Base-by-base conservation (phyloP, 805 yeast species). In the Ascoidea rubescens region DNA sequence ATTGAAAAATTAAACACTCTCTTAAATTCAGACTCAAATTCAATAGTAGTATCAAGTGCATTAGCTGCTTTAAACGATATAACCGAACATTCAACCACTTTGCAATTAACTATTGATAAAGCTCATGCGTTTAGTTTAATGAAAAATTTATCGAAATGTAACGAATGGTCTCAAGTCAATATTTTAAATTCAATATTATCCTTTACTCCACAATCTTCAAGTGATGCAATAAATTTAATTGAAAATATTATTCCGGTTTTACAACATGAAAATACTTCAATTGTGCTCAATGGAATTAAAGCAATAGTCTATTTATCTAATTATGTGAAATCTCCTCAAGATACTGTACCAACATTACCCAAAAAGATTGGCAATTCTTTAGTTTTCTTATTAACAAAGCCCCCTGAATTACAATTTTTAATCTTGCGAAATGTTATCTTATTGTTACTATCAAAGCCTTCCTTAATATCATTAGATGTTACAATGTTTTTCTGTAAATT, bases 361-460 rank as follows among this genome's bases (percentile, higher is more conserved):
- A 73, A 74, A 52, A 69, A 83, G 55, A 67, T 88, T 50, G 87
- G 93, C 0, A 74, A 80, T 10, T 80, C 93, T 0, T 68, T 89
- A 47, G 74, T 82, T 1, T 75, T 87, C 4, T 66, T 89, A 42
- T 68, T 89, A 54, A 72, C 87, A 3, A 87, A 85, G 60, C 87
- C 90, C 0, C 68, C 90, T 0, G 97, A 91, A 64, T 71, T 87
- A 31, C 96, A 88, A 65, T 91, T 89, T 63, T 70, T 89, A 48
- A 84, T 84, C 1, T 70, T 90, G 56, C 71, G 96, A 62, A 91
- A 90, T 62, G 83, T 87, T 49, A 86, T 88, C 31, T 65, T 89
- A 37, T 66, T 90, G 44, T 71, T 90, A 31, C 71, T 88, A 52
- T 79, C 86, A 51, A 77, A 80, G 54, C 80, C 83, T 10, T 72